phyloP scores from a whole-genome alignment of 768 basidiomycete species.

The Filobasidium floriforme region DNA sequence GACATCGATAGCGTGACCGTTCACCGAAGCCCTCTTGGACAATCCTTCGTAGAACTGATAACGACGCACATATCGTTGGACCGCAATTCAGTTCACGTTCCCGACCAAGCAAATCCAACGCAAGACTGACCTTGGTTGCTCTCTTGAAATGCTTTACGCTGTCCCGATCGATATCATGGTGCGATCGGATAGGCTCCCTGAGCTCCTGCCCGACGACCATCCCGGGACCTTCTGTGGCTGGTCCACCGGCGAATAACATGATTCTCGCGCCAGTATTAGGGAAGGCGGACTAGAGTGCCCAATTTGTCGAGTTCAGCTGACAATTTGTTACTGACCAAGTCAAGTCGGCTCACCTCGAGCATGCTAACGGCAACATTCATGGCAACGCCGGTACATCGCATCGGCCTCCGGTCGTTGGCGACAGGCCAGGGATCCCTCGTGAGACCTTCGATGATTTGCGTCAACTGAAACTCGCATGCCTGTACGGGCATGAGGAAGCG shows the following conservation, averaged over 20 bases:
- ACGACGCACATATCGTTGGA: conserved; percentile 18
- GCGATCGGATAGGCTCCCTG: conserved; percentile 93
- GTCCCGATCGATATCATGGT: conserved; percentile 97
- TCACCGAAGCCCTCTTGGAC: conserved; percentile 83
- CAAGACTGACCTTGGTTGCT: conserved; percentile 69
- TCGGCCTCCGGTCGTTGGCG: conserved; percentile 81
- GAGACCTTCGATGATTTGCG: conserved; percentile 79
- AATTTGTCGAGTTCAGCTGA: not conserved
- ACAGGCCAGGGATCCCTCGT: conserved; percentile 95
- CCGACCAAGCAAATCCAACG: not conserved
- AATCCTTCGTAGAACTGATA: conserved; percentile 90
- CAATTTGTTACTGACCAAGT: not conserved
- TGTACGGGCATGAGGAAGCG: conserved; percentile 83
- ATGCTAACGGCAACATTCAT: conserved; percentile 86
- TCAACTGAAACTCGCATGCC: conserved; percentile 93
- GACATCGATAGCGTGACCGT: conserved; percentile 88
- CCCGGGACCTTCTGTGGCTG: conserved; percentile 92
- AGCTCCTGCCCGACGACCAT: conserved; percentile 93
- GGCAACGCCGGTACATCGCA: conserved; percentile 92
- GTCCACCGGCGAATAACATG: conserved; percentile 92
- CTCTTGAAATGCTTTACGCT: conserved; percentile 95
- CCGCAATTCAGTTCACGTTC: not conserved
- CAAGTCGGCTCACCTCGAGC: conserved; percentile 57
- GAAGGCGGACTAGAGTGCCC: conserved; percentile 60
- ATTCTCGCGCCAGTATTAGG: conserved; percentile 93